Conservation (phyloP, 495 filamentous ascomycete species). For the Apiosordaria backusii region DNA sequence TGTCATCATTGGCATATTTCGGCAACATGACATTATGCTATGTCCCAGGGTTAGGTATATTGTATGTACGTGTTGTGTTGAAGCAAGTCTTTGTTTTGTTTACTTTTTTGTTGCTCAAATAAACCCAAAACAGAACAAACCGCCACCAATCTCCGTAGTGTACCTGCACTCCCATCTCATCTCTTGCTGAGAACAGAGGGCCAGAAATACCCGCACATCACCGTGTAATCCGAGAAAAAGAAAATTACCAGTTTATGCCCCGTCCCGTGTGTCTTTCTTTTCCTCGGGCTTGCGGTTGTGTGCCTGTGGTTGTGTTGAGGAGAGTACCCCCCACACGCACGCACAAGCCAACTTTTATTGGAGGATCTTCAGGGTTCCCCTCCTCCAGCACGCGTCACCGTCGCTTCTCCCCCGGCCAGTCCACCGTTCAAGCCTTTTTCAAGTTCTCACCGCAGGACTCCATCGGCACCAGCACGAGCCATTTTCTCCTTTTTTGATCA, state of each 20-base stretch:
- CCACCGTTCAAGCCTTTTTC: not conserved
- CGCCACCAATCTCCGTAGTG: conserved; percentile 6
- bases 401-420: not conserved
- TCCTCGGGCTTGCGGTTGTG: not conserved
- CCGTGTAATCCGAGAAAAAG: conserved; percentile 1
- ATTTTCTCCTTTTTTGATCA: conserved; percentile 5
- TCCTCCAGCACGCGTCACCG: conserved; percentile 4
- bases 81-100: conserved; percentile 13
- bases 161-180: not conserved
- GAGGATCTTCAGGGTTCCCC: conserved; percentile 11
- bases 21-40: not conserved
- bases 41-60: conserved; percentile 9
- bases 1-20: conserved; percentile 7
- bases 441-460: not conserved
- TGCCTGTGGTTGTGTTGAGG: not conserved
- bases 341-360: not conserved
- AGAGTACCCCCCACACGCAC: too few species aligned
- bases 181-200: not conserved
- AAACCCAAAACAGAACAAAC: conserved; percentile 14
- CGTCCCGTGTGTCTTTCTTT: not conserved
- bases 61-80: not conserved
- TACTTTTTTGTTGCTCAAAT: conserved; percentile 12
- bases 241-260: conserved; percentile 4
- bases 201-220: not conserved
- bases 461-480: not conserved